A percentile compares a stretch with the other conserved stretches of the same genome.
These are phyloP conservation scores for Candida peoriensis DNA, from an alignment of 805 yeast species.

Conservation along the genomic window DNA sequence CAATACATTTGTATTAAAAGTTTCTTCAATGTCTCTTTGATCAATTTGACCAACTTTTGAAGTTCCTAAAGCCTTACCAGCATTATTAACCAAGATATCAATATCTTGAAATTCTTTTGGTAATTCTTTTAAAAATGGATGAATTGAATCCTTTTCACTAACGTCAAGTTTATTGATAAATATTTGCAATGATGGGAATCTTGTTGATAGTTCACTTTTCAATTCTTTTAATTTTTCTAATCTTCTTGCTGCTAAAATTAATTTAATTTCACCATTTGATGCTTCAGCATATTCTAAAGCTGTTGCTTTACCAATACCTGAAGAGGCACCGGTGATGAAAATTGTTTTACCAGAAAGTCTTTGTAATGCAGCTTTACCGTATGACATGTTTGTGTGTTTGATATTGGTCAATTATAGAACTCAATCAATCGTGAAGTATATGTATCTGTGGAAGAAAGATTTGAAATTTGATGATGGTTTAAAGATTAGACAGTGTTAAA, in stretches of 20 bases:
- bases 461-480: too few relatives aligned
- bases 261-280: slow-evolving; percentile 64
- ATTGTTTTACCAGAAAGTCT: slow-evolving; percentile 75
- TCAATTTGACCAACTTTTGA: slow-evolving; percentile 69
- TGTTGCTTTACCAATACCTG: slow-evolving; percentile 93
- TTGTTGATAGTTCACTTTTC: slow-evolving; percentile 37
- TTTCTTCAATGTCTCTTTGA: slow-evolving; percentile 59
- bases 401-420: too few relatives aligned
- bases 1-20: slow-evolving; percentile 83
- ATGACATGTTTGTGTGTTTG: slow-evolving; percentile 61
- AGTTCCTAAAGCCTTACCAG: slow-evolving; percentile 76
- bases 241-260: slow-evolving; percentile 78
- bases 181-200: slow-evolving; percentile 44
- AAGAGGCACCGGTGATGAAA: slow-evolving; percentile 89
- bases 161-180: slow-evolving; percentile 51
- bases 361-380: slow-evolving; percentile 69
- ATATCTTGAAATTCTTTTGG: slow-evolving; percentile 59
- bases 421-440: too few relatives aligned
- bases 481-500: too few relatives aligned
- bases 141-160: slow-evolving; percentile 44
- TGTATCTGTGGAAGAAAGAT: too few relatives aligned
- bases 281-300: slow-evolving; percentile 81
- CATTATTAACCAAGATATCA: slow-evolving; percentile 67
- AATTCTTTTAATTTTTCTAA: slow-evolving; percentile 51
- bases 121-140: slow-evolving; percentile 44